phyloP scores from a whole-genome alignment of 2,329 filamentous ascomycete species.

The Stagonosporopsis cucurbitacearum region DNA sequence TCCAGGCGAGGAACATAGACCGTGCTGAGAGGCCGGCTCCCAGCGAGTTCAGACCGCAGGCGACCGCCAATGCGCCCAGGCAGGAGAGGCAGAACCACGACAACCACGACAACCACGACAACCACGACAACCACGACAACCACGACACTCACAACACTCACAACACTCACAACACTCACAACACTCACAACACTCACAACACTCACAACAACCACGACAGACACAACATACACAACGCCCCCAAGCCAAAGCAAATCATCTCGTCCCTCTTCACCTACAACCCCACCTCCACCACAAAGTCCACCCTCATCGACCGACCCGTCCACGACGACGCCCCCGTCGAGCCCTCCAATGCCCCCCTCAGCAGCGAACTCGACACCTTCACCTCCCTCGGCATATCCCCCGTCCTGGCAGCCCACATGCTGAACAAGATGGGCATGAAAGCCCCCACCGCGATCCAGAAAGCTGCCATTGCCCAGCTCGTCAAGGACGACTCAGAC shows the following conservation, averaged over 20 bases:
- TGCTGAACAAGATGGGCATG: slow-evolving; percentile 83
- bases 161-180: slow-evolving; percentile 42
- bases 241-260: slow-evolving; percentile 76
- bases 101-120: slow-evolving; percentile 53
- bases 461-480: slow-evolving; percentile 81
- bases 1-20: slow-evolving; percentile 38
- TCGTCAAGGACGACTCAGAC: slow-evolving; percentile 82
- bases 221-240: too few species aligned
- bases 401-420: slow-evolving; percentile 77
- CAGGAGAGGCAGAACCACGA: slow-evolving; percentile 44
- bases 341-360: slow-evolving; percentile 87
- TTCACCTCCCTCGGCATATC: slow-evolving; percentile 89
- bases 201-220: too few species aligned
- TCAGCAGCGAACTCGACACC: slow-evolving; percentile 81
- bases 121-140: slow-evolving; percentile 48
- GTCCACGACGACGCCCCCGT: slow-evolving; percentile 54
- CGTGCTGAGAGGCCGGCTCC: slow-evolving; percentile 26
- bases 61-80: slow-evolving; percentile 33
- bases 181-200: slow-evolving; percentile 50
- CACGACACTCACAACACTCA: too few species aligned
- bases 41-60: slow-evolving; percentile 39
- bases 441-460: slow-evolving; percentile 95
- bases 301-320: slow-evolving; percentile 36
- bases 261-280: slow-evolving; percentile 95
- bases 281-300: slow-evolving; percentile 71